These are phyloP conservation scores for Phialophora tarda DNA, from an alignment of 2,329 filamentous ascomycete species.

Conservation along the genomic window DNA sequence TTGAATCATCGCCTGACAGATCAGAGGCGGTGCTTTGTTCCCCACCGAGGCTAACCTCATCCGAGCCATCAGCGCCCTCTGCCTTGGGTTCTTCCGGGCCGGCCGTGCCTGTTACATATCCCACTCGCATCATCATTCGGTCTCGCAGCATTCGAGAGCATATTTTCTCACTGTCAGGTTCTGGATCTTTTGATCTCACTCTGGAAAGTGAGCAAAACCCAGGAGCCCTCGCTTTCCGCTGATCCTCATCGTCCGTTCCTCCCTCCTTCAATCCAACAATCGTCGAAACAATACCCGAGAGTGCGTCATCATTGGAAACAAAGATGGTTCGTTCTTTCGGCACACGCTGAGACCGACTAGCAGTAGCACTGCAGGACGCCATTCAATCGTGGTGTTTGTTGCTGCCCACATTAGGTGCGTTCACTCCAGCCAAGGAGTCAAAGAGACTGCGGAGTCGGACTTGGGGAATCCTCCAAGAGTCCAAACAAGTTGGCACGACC, in stretches of 20 bases:
- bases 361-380: constrained; percentile 10
- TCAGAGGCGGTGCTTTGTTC: constrained; percentile 6
- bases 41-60: constrained; percentile 18
- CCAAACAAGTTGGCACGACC: constrained; percentile 14
- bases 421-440: constrained; percentile 18
- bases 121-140: constrained; percentile 15
- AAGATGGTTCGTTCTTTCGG: constrained; percentile 7
- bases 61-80: neutral
- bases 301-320: constrained; percentile 3
- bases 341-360: constrained; percentile 16
- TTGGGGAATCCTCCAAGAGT: constrained; percentile 9
- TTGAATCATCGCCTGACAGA: constrained; percentile 3
- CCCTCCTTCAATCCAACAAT: neutral
- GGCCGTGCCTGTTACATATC: constrained; percentile 20
- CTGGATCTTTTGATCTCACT: constrained; percentile 10
- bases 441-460: constrained; percentile 13
- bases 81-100: constrained; percentile 21
- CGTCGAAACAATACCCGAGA: constrained; percentile 3
- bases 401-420: constrained; percentile 23
- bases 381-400: constrained; percentile 4
- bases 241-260: neutral
- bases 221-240: neutral
- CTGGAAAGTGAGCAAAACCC: constrained; percentile 16
- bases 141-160: constrained; percentile 8
- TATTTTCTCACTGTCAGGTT: constrained; percentile 14